Conservation (phyloP, 192 early-diverging fungal genomes). For the Coemansia sp. region DNA sequence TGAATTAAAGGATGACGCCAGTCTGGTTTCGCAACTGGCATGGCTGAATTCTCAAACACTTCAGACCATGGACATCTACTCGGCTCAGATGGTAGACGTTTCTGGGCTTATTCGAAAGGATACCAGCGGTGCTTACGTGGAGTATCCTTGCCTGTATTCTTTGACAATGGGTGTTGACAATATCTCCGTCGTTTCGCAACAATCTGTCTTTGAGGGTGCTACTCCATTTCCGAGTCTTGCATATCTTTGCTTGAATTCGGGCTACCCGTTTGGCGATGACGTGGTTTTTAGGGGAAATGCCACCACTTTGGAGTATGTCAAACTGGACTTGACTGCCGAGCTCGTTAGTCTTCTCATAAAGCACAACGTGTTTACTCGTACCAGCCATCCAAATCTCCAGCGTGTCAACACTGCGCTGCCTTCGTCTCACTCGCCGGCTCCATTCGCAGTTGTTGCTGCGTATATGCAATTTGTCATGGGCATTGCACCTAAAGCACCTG, state of each 20-base stretch:
- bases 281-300: constrained; percentile 9
- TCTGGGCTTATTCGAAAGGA: not conserved
- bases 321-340: not conserved
- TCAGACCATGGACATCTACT: not conserved
- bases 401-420: not conserved
- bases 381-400: not conserved
- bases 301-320: not conserved
- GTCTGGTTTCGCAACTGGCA: not conserved
- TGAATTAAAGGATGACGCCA: not conserved
- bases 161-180: not conserved
- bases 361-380: constrained; percentile 1
- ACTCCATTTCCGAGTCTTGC: not conserved
- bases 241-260: not conserved
- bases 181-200: not conserved
- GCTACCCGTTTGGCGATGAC: constrained; percentile 19
- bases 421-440: too few species aligned
- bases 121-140: not conserved
- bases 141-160: not conserved
- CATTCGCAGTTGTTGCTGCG: not conserved
- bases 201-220: not conserved
- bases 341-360: not conserved
- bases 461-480: too few species aligned
- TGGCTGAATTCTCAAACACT: not conserved
- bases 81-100: not conserved
- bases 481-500: too few species aligned